Evolutionary conservation across 1,284 basidiomycete species (phyloP).

Genomic region (Anthracocystis setariae): DNA sequence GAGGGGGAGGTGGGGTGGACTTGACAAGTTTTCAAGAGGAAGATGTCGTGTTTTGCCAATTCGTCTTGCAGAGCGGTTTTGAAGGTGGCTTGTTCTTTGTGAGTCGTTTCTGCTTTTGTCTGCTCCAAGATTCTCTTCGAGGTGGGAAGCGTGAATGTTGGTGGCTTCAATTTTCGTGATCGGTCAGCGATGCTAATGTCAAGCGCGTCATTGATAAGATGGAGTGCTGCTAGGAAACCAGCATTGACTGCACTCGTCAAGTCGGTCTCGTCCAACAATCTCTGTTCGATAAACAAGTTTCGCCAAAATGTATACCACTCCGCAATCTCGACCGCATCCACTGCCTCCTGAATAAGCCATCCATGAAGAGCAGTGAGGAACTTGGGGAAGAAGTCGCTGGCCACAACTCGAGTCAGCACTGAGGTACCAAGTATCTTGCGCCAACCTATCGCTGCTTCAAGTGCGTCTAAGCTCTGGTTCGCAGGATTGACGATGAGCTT

Average conservation of each 20-base stretch:
- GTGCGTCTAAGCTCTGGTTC: constrained; percentile 77
- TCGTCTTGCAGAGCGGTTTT: constrained; percentile 87
- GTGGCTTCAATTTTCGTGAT: constrained; percentile 69
- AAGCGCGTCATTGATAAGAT: constrained; percentile 91
- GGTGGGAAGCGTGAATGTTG: constrained; percentile 72
- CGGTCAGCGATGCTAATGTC: constrained; percentile 71
- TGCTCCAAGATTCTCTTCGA: neutral
- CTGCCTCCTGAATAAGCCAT: constrained; percentile 86
- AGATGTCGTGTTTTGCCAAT: constrained; percentile 81
- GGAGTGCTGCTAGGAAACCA: constrained; percentile 85
- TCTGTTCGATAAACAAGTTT: constrained; percentile 76
- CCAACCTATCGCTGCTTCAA: constrained; percentile 85
- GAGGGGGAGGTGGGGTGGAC: constrained; percentile 84
- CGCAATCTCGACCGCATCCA: constrained; percentile 87
- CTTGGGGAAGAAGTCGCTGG: constrained; percentile 92
- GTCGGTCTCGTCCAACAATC: constrained; percentile 67
- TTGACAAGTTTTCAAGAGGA: constrained; percentile 85
- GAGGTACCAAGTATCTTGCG: constrained; percentile 74
- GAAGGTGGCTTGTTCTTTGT: constrained; percentile 74
- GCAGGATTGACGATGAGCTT: constrained; percentile 88
- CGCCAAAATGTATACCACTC: constrained; percentile 92
- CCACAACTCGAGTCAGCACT: constrained; percentile 67
- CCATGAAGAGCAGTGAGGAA: constrained; percentile 91
- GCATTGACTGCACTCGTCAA: constrained; percentile 62
- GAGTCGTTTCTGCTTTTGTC: neutral